These are phyloP conservation scores for Alternaria brassicicola DNA, from an alignment of 2,329 filamentous ascomycete genomes.

Conservation along the genomic window DNA sequence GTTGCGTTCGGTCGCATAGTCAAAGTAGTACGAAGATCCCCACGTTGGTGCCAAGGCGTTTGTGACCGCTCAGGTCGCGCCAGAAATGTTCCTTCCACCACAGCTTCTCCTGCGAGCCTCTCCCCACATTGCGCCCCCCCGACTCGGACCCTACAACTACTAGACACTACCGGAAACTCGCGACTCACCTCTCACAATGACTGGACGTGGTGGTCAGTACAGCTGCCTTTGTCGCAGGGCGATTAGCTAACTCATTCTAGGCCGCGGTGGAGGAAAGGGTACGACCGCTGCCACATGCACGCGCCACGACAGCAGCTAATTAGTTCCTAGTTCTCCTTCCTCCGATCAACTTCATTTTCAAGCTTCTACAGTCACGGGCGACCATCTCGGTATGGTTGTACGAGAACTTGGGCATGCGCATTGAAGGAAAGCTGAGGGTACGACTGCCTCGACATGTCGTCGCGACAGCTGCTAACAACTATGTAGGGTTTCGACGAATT, in stretches of 20 bases:
- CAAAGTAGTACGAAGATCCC: constrained; percentile 33
- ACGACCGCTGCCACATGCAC: constrained; percentile 17
- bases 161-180: constrained; percentile 4
- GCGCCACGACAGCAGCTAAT: constrained; percentile 18
- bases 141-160: constrained; percentile 8
- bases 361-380: constrained; percentile 81
- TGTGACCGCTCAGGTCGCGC: constrained; percentile 29
- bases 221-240: not conserved
- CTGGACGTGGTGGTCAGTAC: constrained; percentile 42
- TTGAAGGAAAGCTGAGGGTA: constrained; percentile 95
- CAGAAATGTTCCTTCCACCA: constrained; percentile 33
- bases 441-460: constrained; percentile 35
- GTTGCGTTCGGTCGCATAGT: constrained; percentile 29
- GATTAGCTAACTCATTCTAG: constrained; percentile 52
- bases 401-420: constrained; percentile 90
- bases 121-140: constrained; percentile 18
- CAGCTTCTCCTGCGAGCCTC: constrained; percentile 25
- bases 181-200: constrained; percentile 28
- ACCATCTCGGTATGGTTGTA: constrained; percentile 96
- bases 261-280: constrained; percentile 59
- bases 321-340: constrained; percentile 66
- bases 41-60: constrained; percentile 32
- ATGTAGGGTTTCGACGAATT: constrained; percentile 94
- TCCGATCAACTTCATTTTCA: constrained; percentile 90
- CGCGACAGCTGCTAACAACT: constrained; percentile 19